phyloP scores from a whole-genome alignment of 768 basidiomycete species.

The Suillus alpinus region DNA sequence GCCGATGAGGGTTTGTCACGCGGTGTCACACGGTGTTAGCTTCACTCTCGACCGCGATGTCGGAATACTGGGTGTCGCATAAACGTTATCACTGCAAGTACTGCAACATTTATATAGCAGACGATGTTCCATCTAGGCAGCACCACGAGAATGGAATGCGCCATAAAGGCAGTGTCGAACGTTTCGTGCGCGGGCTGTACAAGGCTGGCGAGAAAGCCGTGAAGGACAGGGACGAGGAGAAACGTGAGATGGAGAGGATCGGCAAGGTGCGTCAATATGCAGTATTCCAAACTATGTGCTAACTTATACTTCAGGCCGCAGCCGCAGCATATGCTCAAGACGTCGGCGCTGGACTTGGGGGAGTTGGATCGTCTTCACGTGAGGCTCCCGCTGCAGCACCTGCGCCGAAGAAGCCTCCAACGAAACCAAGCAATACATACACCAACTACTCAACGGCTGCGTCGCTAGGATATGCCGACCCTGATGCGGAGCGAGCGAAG shows the following conservation, averaged over 20 bases:
- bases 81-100: constrained; percentile 96
- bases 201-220: constrained; percentile 88
- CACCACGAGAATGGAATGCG: constrained; percentile 93
- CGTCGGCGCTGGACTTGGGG: constrained; percentile 62
- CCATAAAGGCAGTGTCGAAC: constrained; percentile 92
- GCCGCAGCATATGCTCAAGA: constrained; percentile 78
- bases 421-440: constrained; percentile 61
- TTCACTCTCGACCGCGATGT: constrained; percentile 47
- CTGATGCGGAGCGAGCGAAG: constrained; percentile 63
- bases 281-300: not conserved
- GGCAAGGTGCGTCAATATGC: constrained; percentile 57
- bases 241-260: constrained; percentile 80
- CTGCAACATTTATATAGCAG: constrained; percentile 95
- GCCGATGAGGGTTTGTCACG: not conserved
- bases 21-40: not conserved
- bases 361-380: constrained; percentile 14
- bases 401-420: constrained; percentile 38
- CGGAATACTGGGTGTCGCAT: constrained; percentile 90
- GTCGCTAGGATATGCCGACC: constrained; percentile 77
- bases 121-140: constrained; percentile 87
- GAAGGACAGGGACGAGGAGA: constrained; percentile 83
- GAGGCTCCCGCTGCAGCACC: constrained; percentile 29
- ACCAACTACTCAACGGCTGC: constrained; percentile 88
- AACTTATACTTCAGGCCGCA: constrained; percentile 53
- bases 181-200: constrained; percentile 90